Evolutionary conservation across 1,284 basidiomycete genomes (phyloP).

Genomic region (Laetiporus sulphureus): DNA sequence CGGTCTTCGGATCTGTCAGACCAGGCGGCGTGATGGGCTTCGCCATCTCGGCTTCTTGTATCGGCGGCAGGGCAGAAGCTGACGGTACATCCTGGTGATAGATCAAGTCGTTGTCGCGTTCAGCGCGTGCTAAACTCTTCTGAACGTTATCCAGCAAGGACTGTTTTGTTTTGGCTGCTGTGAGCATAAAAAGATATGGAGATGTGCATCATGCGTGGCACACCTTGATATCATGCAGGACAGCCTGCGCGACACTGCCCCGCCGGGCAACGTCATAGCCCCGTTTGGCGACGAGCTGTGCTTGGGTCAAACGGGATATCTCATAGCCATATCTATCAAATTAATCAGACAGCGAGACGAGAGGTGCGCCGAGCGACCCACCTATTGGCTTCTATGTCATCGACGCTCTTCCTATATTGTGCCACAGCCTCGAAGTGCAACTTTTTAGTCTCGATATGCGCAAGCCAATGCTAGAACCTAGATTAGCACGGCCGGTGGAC

Average conservation of each 20-base stretch:
- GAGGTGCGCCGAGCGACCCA: slow-evolving; percentile 17
- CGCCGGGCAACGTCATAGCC: slow-evolving; percentile 69
- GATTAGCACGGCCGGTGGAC: no score
- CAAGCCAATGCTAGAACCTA: slow-evolving; percentile 61
- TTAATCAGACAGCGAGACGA: slow-evolving; percentile 2
- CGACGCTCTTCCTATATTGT: slow-evolving; percentile 84
- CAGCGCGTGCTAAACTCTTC: slow-evolving; percentile 65
- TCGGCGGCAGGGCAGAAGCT: slow-evolving; percentile 57
- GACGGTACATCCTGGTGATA: slow-evolving; percentile 89
- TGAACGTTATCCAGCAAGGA: slow-evolving; percentile 65
- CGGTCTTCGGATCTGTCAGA: slow-evolving; percentile 53
- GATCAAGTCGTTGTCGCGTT: slow-evolving; percentile 93
- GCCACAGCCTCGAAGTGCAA: slow-evolving; percentile 89
- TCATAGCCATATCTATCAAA: slow-evolving; percentile 74
- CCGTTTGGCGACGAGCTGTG: slow-evolving; percentile 64
- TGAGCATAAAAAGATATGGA: no score
- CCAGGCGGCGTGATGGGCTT: slow-evolving; percentile 55
- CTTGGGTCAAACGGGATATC: slow-evolving; percentile 67
- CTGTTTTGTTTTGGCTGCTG: no score
- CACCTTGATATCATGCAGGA: slow-evolving; percentile 77
- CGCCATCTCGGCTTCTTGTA: slow-evolving; percentile 69
- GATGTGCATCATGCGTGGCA: no score
- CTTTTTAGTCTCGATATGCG: slow-evolving; percentile 80
- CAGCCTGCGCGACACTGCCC: slow-evolving; percentile 51
- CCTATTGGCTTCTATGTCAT: slow-evolving; percentile 85